A percentile compares a stretch with the other conserved stretches of the same genome.
These are phyloP conservation scores for Leccinum subrobustum DNA, from an alignment of 1,284 basidiomycete species.

Conservation along the genomic window DNA sequence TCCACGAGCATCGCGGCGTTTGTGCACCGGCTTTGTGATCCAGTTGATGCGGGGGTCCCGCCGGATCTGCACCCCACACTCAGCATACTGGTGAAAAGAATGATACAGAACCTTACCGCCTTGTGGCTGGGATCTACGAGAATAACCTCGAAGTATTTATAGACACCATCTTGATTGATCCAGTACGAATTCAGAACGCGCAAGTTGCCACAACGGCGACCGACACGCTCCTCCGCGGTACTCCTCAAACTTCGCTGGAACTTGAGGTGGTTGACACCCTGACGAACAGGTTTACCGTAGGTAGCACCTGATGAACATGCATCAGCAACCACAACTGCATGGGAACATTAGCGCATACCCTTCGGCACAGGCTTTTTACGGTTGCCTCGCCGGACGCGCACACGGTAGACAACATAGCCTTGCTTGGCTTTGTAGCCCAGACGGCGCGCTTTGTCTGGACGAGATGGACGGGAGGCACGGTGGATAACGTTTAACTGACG, in stretches of 20 bases:
- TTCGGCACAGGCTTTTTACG: constrained; percentile 99
- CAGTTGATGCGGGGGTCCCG: constrained; percentile 98
- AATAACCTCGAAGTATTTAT: constrained; percentile 99
- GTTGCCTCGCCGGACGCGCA: constrained; percentile 98
- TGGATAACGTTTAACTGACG: constrained; percentile 98
- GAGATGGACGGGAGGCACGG: constrained; percentile 95
- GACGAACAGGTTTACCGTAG: constrained; percentile 98
- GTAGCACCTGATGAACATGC: constrained; percentile 70
- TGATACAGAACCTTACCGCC: constrained; percentile 58
- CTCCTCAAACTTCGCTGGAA: constrained; percentile 92
- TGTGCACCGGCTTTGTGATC: constrained; percentile 99
- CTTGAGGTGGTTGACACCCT: constrained; percentile 99
- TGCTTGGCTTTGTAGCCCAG: constrained; percentile 99
- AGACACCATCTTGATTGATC: constrained; percentile 99
- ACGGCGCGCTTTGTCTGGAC: constrained; percentile 98
- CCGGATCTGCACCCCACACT: constrained; percentile 60
- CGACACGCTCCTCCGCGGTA: constrained; percentile 98
- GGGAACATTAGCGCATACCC: constrained; percentile 50
- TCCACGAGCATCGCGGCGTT: constrained; percentile 96
- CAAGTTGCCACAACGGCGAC: constrained; percentile 93
- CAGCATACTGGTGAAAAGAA: constrained; percentile 4
- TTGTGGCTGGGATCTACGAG: constrained; percentile 94
- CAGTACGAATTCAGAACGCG: constrained; percentile 99
- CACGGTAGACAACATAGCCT: constrained; percentile 97
- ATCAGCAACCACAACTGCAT: constrained; percentile 5